A percentile compares a stretch with the other conserved stretches of the same genome.
Conservation (phyloP, 495 filamentous ascomycete genomes). For the Aspergillus incahuasiensis region DNA sequence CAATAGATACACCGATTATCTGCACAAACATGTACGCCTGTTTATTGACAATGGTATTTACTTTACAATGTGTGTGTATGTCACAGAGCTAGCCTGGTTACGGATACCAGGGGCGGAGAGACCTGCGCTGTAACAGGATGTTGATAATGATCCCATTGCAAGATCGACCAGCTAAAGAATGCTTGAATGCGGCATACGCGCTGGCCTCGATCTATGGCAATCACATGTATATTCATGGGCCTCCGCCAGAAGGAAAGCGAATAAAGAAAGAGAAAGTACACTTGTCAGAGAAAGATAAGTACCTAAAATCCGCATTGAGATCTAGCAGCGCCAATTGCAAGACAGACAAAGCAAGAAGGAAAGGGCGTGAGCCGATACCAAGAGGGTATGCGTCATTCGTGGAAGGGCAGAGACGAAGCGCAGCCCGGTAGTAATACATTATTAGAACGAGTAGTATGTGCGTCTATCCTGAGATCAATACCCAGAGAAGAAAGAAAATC, state of each 20-base stretch:
- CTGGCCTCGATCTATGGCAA: neutral
- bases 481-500: constrained; percentile 59
- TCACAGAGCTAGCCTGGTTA: too few relatives aligned
- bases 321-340: constrained; percentile 13
- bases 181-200: too few relatives aligned
- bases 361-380: neutral
- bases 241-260: neutral
- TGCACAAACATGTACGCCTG: too few relatives aligned
- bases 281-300: neutral
- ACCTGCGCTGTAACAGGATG: too few relatives aligned
- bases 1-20: too few relatives aligned
- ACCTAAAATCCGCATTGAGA: constrained; percentile 4
- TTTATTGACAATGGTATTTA: too few relatives aligned
- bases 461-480: constrained; percentile 51
- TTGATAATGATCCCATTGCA: too few relatives aligned
- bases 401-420: neutral
- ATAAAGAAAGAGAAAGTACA: neutral
- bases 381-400: constrained; percentile 4
- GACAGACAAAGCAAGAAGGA: neutral
- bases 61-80: too few relatives aligned
- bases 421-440: constrained; percentile 38
- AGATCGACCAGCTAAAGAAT: too few relatives aligned
- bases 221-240: neutral
- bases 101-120: too few relatives aligned
- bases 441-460: constrained; percentile 20